These are phyloP conservation scores for Umbilicaria muhlenbergii DNA, from an alignment of 495 filamentous ascomycete species.

Conservation along the genomic window DNA sequence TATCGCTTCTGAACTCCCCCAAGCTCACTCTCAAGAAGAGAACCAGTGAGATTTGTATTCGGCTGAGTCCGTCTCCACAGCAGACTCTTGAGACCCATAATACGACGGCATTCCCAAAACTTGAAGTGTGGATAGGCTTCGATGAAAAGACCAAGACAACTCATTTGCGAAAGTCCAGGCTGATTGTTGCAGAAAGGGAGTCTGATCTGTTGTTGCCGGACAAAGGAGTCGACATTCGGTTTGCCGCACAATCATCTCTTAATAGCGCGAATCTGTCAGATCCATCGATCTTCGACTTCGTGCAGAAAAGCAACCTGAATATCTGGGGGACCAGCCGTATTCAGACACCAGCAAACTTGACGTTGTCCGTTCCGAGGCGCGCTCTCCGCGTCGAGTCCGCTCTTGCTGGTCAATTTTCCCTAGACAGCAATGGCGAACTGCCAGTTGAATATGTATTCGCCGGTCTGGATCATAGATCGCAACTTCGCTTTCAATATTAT, in stretches of 20 bases:
- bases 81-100: no score
- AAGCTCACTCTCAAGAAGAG: no score
- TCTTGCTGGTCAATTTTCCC: not conserved
- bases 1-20: no score
- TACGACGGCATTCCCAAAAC: conserved; percentile 2
- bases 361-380: conserved; percentile 3
- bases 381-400: not conserved
- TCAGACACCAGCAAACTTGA: conserved; percentile 4
- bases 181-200: conserved; percentile 4
- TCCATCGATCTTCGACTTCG: conserved; percentile 6
- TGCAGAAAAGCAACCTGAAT: conserved; percentile 7
- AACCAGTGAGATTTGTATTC: no score
- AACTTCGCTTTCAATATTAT: not conserved
- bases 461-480: conserved; percentile 4
- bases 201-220: conserved; percentile 9
- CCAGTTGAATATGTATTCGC: conserved; percentile 5
- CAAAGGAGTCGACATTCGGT: conserved; percentile 5
- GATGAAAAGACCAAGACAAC: not conserved
- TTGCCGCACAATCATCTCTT: conserved; percentile 1
- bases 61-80: no score
- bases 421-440: not conserved
- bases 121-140: conserved; percentile 6
- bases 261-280: not conserved
- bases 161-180: not conserved
- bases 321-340: conserved; percentile 7